These are phyloP conservation scores for Echium plantagineum DNA, from an alignment of 257 asterid species.

Conservation along the genomic window DNA sequence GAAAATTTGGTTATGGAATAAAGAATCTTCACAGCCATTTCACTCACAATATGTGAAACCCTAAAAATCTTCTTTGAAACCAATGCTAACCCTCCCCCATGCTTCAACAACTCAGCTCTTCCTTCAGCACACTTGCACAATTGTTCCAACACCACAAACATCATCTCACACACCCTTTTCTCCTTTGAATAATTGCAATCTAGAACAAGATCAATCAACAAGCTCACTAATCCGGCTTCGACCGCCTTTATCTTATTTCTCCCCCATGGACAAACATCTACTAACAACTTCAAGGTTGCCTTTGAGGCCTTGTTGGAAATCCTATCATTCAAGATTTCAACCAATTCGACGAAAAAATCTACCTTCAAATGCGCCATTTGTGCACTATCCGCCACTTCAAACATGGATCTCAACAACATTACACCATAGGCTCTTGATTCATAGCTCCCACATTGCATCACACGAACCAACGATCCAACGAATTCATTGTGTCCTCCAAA, in stretches of 20 bases:
- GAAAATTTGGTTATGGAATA: conserved; percentile 30
- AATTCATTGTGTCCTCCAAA: conserved; percentile 17
- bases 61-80: conserved; percentile 36
- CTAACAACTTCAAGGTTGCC: conserved; percentile 34
- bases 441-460: conserved; percentile 48
- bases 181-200: conserved; percentile 1
- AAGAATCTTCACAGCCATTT: conserved; percentile 32
- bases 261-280: conserved; percentile 34
- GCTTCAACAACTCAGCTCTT: conserved; percentile 47
- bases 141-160: conserved; percentile 29
- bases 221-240: conserved; percentile 34
- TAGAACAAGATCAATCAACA: conserved; percentile 40
- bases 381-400: conserved; percentile 33
- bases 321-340: conserved; percentile 30
- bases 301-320: conserved; percentile 38
- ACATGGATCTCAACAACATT: conserved; percentile 35
- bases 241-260: conserved; percentile 53
- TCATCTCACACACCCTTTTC: conserved; percentile 33
- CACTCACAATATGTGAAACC: conserved; percentile 33
- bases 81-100: conserved; percentile 42
- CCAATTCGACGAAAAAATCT: conserved; percentile 33
- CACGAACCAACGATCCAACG: conserved; percentile 25
- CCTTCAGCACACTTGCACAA: conserved; percentile 48
- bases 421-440: conserved; percentile 51
- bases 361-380: conserved; percentile 14